phyloP scores from a whole-genome alignment of 2,329 filamentous ascomycete genomes.

The Arthrinium phaeospermum region DNA sequence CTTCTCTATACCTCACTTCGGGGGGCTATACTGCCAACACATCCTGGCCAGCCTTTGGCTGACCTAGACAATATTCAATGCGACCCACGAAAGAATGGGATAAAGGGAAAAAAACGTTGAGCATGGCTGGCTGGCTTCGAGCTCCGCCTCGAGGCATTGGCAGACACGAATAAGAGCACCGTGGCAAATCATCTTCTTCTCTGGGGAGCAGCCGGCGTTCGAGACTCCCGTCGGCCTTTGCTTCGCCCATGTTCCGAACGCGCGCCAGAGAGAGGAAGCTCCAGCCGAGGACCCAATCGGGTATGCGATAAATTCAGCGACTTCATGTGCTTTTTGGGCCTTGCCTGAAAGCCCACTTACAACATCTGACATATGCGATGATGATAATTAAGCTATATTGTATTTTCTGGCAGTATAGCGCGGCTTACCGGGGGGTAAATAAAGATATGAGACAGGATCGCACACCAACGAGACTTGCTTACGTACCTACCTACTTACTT shows the following conservation, averaged over 20 bases:
- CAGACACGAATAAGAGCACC: constrained; percentile 1
- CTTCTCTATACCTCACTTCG: neutral
- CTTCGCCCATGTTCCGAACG: neutral
- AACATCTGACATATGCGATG: constrained; percentile 9
- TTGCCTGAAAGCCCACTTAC: neutral
- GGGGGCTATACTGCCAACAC: neutral
- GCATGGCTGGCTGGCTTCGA: neutral
- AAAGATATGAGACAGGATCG: constrained; percentile 7
- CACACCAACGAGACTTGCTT: neutral
- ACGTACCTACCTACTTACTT: too few species aligned
- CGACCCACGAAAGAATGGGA: neutral
- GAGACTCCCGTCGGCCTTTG: constrained; percentile 15
- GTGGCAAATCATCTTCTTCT: constrained; percentile 9
- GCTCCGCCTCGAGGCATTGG: constrained; percentile 10
- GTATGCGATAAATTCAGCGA: neutral
- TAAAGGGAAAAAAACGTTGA: neutral
- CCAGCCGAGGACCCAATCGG: constrained; percentile 14
- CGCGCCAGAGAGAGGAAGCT: constrained; percentile 6
- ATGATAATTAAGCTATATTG: constrained; percentile 2
- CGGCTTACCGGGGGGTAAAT: neutral
- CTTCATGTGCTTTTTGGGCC: neutral
- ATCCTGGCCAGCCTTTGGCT: neutral
- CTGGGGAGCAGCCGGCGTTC: constrained; percentile 6
- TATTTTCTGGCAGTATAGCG: constrained; percentile 17
- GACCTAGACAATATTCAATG: constrained; percentile 1